Conservation (phyloP, 2,329 filamentous ascomycete genomes). For the Epichloe aotearoae region DNA sequence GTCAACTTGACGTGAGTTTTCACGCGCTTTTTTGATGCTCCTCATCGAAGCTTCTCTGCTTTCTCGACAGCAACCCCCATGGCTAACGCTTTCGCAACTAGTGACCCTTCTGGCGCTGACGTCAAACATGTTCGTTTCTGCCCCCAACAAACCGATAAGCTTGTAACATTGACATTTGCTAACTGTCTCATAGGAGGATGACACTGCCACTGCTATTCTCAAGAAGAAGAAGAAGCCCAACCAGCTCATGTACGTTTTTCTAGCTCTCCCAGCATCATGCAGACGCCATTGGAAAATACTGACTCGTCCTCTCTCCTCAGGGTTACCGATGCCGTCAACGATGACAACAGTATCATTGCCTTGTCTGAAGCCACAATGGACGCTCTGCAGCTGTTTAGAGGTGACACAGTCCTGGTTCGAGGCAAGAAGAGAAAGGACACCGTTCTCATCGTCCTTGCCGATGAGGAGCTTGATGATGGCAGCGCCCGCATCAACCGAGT, state of each 20-base stretch:
- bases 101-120: slow-evolving; percentile 81
- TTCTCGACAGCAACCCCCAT: not conserved
- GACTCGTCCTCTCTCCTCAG: slow-evolving; percentile 29
- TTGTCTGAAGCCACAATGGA: slow-evolving; percentile 99
- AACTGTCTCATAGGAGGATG: slow-evolving; percentile 54
- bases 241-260: slow-evolving; percentile 69
- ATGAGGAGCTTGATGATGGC: slow-evolving; percentile 96
- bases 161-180: slow-evolving; percentile 9
- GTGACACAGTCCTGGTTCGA: slow-evolving; percentile 94
- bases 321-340: slow-evolving; percentile 95
- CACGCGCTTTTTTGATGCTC: not conserved
- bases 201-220: slow-evolving; percentile 87
- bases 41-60: not conserved
- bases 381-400: slow-evolving; percentile 92
- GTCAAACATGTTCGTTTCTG: slow-evolving; percentile 59
- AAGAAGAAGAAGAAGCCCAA: slow-evolving; percentile 99
- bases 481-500: slow-evolving; percentile 97
- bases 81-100: slow-evolving; percentile 23
- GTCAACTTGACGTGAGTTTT: slow-evolving; percentile 63
- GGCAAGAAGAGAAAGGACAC: slow-evolving; percentile 99
- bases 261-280: not conserved
- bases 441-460: slow-evolving; percentile 89
- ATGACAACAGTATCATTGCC: slow-evolving; percentile 99
- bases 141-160: slow-evolving; percentile 8
- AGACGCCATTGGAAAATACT: not conserved